Percentiles rank a stretch among this genome's conserved stretches.
Conservation (phyloP, 768 basidiomycete species). For the Saitozyma podzolica region DNA sequence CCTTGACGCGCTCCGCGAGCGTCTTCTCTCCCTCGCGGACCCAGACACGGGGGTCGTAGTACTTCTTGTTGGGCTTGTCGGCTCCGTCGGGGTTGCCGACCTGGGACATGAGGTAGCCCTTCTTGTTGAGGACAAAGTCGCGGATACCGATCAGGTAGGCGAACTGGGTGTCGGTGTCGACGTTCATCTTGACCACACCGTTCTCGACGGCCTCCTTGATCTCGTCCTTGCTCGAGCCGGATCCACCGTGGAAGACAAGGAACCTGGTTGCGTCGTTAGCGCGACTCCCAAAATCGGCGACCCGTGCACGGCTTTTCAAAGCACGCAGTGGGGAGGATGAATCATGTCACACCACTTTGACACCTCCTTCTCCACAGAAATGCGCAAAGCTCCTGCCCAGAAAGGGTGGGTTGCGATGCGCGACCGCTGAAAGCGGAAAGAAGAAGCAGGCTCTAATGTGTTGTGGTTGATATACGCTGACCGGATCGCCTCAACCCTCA, state of each 20-base stretch:
- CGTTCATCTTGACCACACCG: constrained; percentile 99
- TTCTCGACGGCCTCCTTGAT: constrained; percentile 85
- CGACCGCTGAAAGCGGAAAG: constrained; percentile 22
- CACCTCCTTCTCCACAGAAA: constrained; percentile 47
- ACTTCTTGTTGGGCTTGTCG: constrained; percentile 99
- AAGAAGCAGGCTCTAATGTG: constrained; percentile 48
- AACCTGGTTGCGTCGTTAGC: constrained; percentile 59
- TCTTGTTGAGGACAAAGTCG: constrained; percentile 84
- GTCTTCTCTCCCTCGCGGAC: constrained; percentile 99
- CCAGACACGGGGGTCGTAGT: constrained; percentile 95
- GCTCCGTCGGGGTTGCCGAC: constrained; percentile 96
- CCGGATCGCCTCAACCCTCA: constrained; percentile 46
- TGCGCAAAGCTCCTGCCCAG: constrained; percentile 20
- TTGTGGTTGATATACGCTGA: constrained; percentile 42
- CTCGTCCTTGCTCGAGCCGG: constrained; percentile 94
- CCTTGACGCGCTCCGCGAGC: constrained; percentile 78
- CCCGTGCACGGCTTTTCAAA: neutral
- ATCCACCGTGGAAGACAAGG: constrained; percentile 99
- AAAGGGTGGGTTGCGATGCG: constrained; percentile 21
- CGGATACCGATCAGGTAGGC: constrained; percentile 85
- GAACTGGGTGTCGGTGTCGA: constrained; percentile 69
- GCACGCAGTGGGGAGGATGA: neutral
- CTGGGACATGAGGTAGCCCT: constrained; percentile 82
- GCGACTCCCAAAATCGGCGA: constrained; percentile 1
- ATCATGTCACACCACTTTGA: constrained; percentile 44